These are phyloP conservation scores for Brasilioporus rufonigricans DNA, from an alignment of 768 basidiomycete species.

Conservation along the genomic window DNA sequence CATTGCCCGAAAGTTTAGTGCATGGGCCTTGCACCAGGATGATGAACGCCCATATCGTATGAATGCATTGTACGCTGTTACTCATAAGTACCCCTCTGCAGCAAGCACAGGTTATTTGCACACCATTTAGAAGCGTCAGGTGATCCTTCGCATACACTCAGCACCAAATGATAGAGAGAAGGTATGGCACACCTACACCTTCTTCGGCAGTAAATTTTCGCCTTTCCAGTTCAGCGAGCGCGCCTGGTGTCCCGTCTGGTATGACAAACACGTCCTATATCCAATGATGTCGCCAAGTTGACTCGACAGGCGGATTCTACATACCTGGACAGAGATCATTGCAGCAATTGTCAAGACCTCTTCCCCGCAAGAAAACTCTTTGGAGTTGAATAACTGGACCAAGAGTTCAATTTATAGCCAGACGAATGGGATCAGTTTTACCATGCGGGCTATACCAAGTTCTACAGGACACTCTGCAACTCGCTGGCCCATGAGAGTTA, in stretches of 20 bases:
- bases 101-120: background rate
- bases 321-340: slow-evolving; percentile 88
- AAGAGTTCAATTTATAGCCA: slow-evolving; percentile 1
- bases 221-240: slow-evolving; percentile 86
- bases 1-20: slow-evolving; percentile 90
- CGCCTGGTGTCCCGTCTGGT: slow-evolving; percentile 80
- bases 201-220: slow-evolving; percentile 98
- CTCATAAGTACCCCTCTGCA: slow-evolving; percentile 1
- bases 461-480: slow-evolving; percentile 96
- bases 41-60: slow-evolving; percentile 77
- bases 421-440: slow-evolving; percentile 33
- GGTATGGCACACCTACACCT: slow-evolving; percentile 58
- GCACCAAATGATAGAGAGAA: background rate
- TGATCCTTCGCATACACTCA: slow-evolving; percentile 65
- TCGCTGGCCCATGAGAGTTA: slow-evolving; percentile 75
- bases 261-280: slow-evolving; percentile 85
- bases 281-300: background rate
- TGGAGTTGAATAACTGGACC: slow-evolving; percentile 77
- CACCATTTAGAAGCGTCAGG: slow-evolving; percentile 89
- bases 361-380: slow-evolving; percentile 86
- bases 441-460: slow-evolving; percentile 91
- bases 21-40: slow-evolving; percentile 90
- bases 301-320: slow-evolving; percentile 6
- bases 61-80: slow-evolving; percentile 89
- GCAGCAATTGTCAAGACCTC: slow-evolving; percentile 96